Evolutionary conservation across 805 yeast genomes (phyloP), one percentile per base, ranked within the genome.

Genomic region (Nakazawaea populi): DNA sequence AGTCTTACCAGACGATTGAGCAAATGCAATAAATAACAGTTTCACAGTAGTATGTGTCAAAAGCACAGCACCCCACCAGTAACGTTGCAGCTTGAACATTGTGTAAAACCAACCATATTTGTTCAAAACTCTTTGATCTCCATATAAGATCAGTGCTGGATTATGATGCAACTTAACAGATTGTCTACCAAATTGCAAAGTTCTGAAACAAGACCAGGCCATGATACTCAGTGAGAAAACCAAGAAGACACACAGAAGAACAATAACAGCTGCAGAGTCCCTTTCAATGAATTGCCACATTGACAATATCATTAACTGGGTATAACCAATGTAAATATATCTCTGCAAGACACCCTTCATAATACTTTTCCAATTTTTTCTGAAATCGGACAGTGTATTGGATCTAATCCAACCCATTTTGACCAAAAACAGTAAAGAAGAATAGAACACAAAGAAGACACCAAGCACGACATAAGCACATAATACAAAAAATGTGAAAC

Each of bases 221-320:
- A 89, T 71, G 37, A 87, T 72, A 2, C 80, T 79, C 5, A 84
- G 54, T 1, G 87, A 73, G 51, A 85, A 68, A 1, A 89, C 45
- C 40, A 91, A 70, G 65, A 88, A 83, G 46, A 91, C 68, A 37
- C 80, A 84, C 2, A 96, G 92, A 53, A 89, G 69, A 5, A 89
- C 90, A 52, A 91, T 80, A 32, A 91, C 89, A 0, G 96, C 97
- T 1, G 95, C 86, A 0, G 97, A 89, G 61, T 91, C 97, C 48
- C 77, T 70, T 60, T 76, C 76, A 6, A 85, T 80, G 66, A 89
- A 90, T 70, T 91, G 96, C 94, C 95, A 91, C 49, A 90, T 73
- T 9, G 96, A 83, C 52, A 91, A 75, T 48, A 90, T 79, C 14
- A 83, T 73, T 52, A 91, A 68, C 65, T 90, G 96, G 3, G 95